Percentiles rank a stretch among this genome's conserved stretches.
phyloP scores from a whole-genome alignment of 495 filamentous ascomycete species.

The Astrothelium macrocarpum region DNA sequence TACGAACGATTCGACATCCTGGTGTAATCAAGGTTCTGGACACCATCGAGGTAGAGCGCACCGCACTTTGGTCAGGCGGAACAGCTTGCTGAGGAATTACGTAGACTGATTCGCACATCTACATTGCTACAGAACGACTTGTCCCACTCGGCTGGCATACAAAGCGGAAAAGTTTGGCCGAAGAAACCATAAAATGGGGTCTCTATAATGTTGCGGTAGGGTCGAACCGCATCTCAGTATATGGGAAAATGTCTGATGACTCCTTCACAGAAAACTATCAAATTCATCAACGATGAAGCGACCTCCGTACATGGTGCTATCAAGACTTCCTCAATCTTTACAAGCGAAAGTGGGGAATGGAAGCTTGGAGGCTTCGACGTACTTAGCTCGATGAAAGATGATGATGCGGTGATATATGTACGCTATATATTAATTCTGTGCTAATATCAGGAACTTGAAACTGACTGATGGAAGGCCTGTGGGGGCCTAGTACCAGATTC shows the following conservation, averaged over 20 bases:
- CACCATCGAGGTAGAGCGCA: slow-evolving; percentile 65
- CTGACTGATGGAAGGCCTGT: slow-evolving; percentile 49
- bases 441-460: slow-evolving; percentile 11
- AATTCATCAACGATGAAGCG: slow-evolving; percentile 93
- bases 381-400: slow-evolving; percentile 88
- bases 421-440: slow-evolving; percentile 22
- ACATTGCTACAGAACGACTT: slow-evolving; percentile 88
- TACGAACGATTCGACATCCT: slow-evolving; percentile 84
- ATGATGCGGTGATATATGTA: slow-evolving; percentile 85
- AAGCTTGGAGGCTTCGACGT: slow-evolving; percentile 90
- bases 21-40: slow-evolving; percentile 89
- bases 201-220: slow-evolving; percentile 73
- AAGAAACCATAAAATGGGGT: slow-evolving; percentile 94
- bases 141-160: slow-evolving; percentile 78
- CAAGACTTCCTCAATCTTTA: slow-evolving; percentile 75
- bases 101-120: slow-evolving; percentile 83
- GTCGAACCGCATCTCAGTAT: background rate
- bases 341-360: slow-evolving; percentile 94
- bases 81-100: slow-evolving; percentile 18
- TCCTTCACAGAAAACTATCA: slow-evolving; percentile 61
- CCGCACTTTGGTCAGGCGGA: too few relatives aligned
- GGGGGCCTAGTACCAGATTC: slow-evolving; percentile 79
- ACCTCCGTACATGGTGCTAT: slow-evolving; percentile 81
- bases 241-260: background rate
- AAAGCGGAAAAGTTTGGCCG: slow-evolving; percentile 68